These are phyloP conservation scores for Middelhovenomyces tepae DNA, from an alignment of 805 yeast genomes.

Conservation along the genomic window DNA sequence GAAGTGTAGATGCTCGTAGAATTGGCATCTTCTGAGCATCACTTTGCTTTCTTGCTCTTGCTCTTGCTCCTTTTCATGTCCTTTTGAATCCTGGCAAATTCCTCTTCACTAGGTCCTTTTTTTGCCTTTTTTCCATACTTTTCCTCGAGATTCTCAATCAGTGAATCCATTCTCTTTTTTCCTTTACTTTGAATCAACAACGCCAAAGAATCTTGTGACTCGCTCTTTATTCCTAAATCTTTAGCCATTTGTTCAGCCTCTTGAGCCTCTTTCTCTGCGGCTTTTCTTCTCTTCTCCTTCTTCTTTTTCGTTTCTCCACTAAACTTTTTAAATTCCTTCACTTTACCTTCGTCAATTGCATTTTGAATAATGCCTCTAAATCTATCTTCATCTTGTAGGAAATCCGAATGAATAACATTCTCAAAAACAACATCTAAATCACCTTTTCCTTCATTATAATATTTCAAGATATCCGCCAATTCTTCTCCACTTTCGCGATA, in stretches of 20 bases:
- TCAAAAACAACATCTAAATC: conserved; percentile 66
- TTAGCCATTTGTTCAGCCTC: conserved; percentile 49
- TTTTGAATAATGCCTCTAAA: conserved; percentile 44
- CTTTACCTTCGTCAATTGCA: conserved; percentile 32
- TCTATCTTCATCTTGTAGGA: conserved; percentile 53
- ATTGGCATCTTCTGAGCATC: no score
- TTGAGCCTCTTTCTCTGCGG: conserved; percentile 34
- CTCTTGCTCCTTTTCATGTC: conserved; percentile 1
- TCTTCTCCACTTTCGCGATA: conserved; percentile 45
- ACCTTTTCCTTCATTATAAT: conserved; percentile 53
- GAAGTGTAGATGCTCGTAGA: no score
- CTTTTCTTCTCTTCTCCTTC: conserved; percentile 38
- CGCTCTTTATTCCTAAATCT: conserved; percentile 33
- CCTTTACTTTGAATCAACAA: conserved; percentile 29
- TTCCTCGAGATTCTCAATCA: conserved; percentile 26
- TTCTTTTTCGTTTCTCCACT: conserved; percentile 37
- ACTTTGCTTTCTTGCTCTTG: background rate
- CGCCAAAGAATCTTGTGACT: conserved; percentile 26
- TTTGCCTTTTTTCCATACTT: conserved; percentile 22
- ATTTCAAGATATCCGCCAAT: conserved; percentile 48
- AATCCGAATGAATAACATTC: conserved; percentile 66
- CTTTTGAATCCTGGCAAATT: conserved; percentile 5
- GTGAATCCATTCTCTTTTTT: conserved; percentile 19
- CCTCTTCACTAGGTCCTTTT: conserved; percentile 8
- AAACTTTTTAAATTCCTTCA: conserved; percentile 38